Base-by-base conservation (phyloP, 805 yeast genomes). In the Lachancea kluyveri region DNA sequence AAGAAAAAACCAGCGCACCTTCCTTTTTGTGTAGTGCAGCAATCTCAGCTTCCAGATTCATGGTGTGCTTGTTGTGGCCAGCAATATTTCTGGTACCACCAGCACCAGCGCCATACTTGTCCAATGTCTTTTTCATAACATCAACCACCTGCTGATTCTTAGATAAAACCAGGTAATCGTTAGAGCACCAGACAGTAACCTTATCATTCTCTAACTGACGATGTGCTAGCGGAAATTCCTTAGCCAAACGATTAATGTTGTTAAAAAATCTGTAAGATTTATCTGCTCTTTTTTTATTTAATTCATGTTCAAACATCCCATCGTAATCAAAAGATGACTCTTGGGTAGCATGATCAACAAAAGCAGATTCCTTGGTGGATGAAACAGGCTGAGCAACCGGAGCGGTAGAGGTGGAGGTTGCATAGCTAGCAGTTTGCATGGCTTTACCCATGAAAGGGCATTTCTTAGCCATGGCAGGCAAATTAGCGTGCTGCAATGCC, bases 31-130 rank as follows among this genome's bases (percentile, higher is more conserved):
- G 97, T 47, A 92, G 72, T 24, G 86, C 77, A 13, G 98, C 97
- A 30, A 86, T 54, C 50, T 85, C 88, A 14, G 81, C 65, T 62
- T 92, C 99, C 52, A 92, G 72, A 45, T 69, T 70, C 52, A 92
- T 76, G n/a, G 97, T 94, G 49, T 82, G 90, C 37, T 65, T 60
- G 60, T 92, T 92, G 60, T 92, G 98, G 41, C 99, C 99, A 2
- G 99, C 98, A 58, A 92, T 92, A 64, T 92, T 92, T 54, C 99
- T 74, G 29, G 99, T 92, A 47, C 99, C 99, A 54, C 99, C 99
- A 6, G 99, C 95, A 49, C 99, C 99, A 4, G 95, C 82, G 50
- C 99, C 99, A 57, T 92, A 92, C 64, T 74, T 77, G 48, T 81
- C 82, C 59, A 92, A 70, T 11, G 94, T 78, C 29, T 67, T 57